phyloP scores from a whole-genome alignment of 768 basidiomycete species.

The Wakefieldia striispora region DNA sequence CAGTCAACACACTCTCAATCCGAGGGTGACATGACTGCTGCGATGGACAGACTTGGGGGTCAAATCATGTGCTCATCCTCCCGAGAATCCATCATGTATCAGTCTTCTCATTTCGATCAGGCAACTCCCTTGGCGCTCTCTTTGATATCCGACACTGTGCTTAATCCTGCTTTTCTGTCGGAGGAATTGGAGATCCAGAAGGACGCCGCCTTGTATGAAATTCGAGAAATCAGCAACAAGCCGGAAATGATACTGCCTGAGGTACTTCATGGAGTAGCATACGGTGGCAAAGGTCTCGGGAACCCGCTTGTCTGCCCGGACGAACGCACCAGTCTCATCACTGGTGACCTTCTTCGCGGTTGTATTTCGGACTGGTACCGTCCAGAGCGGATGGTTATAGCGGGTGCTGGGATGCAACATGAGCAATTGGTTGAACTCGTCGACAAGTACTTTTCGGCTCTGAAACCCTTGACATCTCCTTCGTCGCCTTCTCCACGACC shows the following conservation, averaged over 20 bases:
- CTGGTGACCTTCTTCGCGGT: conserved; percentile 54
- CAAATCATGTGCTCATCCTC: conserved; percentile 91
- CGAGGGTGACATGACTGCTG: conserved; percentile 73
- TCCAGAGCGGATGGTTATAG: conserved; percentile 94
- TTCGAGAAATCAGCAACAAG: conserved; percentile 82
- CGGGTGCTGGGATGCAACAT: conserved; percentile 91
- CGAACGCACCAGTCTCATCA: conserved; percentile 70
- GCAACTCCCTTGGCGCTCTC: conserved; percentile 80
- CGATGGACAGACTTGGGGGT: conserved; percentile 82
- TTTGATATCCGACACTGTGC: conserved; percentile 88
- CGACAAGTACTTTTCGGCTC: conserved; percentile 80
- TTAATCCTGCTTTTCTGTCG: conserved; percentile 67
- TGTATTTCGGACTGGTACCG: conserved; percentile 82
- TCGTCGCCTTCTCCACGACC: conserved; percentile 24
- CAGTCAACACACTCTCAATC: conserved; percentile 76
- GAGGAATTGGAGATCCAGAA: conserved; percentile 84
- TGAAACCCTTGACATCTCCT: conserved; percentile 38
- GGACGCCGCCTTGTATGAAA: conserved; percentile 87
- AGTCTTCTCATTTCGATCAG: conserved; percentile 89
- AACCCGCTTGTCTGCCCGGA: conserved; percentile 88
- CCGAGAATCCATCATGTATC: conserved; percentile 96
- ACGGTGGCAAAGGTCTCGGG: conserved; percentile 74
- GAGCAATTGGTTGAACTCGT: conserved; percentile 83
- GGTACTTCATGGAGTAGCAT: conserved; percentile 84
- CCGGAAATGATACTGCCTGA: conserved; percentile 95